Evolutionary conservation across 441 rosid species (phyloP), one percentile per base, ranked within the genome.

Genomic region (Dalechampia spathulata): DNA sequence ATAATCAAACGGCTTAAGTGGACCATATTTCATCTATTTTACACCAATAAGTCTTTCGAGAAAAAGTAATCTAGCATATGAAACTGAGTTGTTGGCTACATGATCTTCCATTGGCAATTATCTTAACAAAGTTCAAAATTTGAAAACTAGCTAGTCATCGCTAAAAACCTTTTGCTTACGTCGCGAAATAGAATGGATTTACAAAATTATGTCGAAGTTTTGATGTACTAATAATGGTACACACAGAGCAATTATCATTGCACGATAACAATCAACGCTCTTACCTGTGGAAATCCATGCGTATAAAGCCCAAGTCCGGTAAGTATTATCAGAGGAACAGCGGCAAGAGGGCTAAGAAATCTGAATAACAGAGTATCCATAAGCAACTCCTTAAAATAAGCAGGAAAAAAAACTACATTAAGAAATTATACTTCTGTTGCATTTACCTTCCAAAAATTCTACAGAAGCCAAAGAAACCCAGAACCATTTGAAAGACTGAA

Each of bases 401-500:
- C 7, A 21, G 14, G 41, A 39, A 14, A 17, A 25, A 32, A 11
- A 69, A 19, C 6, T 3, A 17, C 7, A 53, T 27, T 22, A 28
- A 25, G 45, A 48, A 54, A 12, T 21, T 13, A 41, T 46, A 46
- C 16, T 11, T 46, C 2, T 22, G 15, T 43, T 13, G 48, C 44
- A 64, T 30, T 65, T 17, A 90, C 95, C 87, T 78, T 27, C 75
- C 70, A n/a, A 87, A 76, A 57, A 87, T 76, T 57, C 96, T 80
- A 83, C 89, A 81, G 57, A 90, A 77, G 26, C 97, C 97, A 5
- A 87, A 75, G 72, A 85, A 87, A 23, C 97, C 97, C 36, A 81
- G 49, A 11, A 76, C 50, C 73, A 78, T 62, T 68, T 79, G 86
- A 57, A 43, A 55, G 43, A 83, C 21, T 10, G 95, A 77, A n/a